Percentiles rank a stretch among this genome's conserved stretches.
phyloP scores from a whole-genome alignment of 306 rosid genomes.

The Acacia crassicarpa region DNA sequence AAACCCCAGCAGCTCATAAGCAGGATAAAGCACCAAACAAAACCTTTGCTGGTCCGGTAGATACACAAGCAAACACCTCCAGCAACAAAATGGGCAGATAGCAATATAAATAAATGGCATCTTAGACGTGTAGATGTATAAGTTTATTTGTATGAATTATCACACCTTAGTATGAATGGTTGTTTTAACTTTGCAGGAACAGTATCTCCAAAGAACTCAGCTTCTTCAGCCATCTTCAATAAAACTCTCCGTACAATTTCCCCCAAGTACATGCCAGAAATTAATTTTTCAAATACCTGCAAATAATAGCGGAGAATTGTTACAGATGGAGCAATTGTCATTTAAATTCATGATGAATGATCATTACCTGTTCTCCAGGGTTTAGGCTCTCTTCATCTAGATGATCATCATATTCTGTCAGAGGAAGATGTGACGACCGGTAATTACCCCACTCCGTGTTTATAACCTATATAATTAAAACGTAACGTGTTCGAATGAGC shows the following conservation, averaged over 20 bases:
- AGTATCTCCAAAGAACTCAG: conserved; percentile 77
- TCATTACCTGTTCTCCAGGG: conserved; percentile 92
- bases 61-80: conserved; percentile 10
- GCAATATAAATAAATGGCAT: conserved; percentile 12
- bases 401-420: conserved; percentile 78
- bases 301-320: conserved; percentile 29
- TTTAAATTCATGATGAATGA: conserved; percentile 15
- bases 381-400: conserved; percentile 82
- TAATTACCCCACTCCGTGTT: conserved; percentile 99
- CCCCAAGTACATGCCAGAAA: conserved; percentile 98
- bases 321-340: conserved; percentile 20
- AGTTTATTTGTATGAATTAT: conserved; percentile 9
- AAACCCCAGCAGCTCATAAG: neutral
- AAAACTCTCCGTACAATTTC: conserved; percentile 86
- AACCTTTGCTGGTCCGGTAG: neutral
- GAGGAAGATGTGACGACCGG: conserved; percentile 83
- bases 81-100: neutral
- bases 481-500: neutral
- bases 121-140: neutral
- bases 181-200: conserved; percentile 76
- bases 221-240: conserved; percentile 86
- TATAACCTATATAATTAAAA: conserved; percentile 62
- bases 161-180: conserved; percentile 80
- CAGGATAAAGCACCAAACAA: conserved; percentile 4
- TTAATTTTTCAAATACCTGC: conserved; percentile 89